Evolutionary conservation across 345 rosid genomes (phyloP), one percentile per base, ranked within the genome.

Genomic region (Populus tremula): DNA sequence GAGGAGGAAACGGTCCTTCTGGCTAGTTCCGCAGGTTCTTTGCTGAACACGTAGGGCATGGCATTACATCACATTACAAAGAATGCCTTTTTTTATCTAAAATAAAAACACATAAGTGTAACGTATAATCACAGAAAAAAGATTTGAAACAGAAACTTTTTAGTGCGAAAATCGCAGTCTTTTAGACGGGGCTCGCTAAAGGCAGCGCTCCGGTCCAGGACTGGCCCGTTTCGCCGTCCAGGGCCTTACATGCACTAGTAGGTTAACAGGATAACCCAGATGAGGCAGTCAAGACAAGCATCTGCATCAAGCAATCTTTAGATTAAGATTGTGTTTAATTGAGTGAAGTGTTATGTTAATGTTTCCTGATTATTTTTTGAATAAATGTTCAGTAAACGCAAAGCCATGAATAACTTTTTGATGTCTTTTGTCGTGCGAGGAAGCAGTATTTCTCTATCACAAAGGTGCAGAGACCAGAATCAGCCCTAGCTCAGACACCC

Each of bases 381-480:
- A 53, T 20, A 53, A 18, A 53, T 53, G 4, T 53, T 18, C 53
- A 47, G 18, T 4, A 47, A 53, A 5, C 6, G 59, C 59, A 53
- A 53, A 53, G 18, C 21, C 23, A 53, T 53, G 59, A 53, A 6
- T 53, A 53, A 53, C 59, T 53, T 53, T 20, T 20, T 53, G 59
- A 20, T 7, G 59, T 53, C 59, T 53, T 53, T 53, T 53, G 11
- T 53, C 59, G 2, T 53, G 23, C 41, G 38, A 27, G 33, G 69
- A 31, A 65, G 43, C 91, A 92, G 97, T 91, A 90, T 85, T 90
- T 85, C 85, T 86, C 91, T 29, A 35, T 87, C 12, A 38, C 59
- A 54, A 94, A 85, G 71, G 74, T 31, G 45, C 62, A 67, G 45
- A 75, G 36, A 61, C 12, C 75, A 49, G 78, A 18, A 49, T 76